A percentile compares a stretch with the other conserved stretches of the same genome.
phyloP scores from a whole-genome alignment of 2,329 filamentous ascomycete species.

The Fusarium sp. region DNA sequence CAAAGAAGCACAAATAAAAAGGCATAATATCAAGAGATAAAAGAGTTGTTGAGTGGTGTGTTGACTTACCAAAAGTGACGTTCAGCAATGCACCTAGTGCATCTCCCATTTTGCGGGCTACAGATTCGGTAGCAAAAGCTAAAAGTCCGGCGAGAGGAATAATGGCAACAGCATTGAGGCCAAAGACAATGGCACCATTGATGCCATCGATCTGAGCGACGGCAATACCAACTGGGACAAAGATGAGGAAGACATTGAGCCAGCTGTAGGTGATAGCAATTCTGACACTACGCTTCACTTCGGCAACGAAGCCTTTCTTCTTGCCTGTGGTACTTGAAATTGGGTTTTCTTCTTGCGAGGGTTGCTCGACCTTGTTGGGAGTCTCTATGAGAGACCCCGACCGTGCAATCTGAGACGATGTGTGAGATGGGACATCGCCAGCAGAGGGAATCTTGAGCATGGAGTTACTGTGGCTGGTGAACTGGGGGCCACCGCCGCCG shows the following conservation, averaged over 20 bases:
- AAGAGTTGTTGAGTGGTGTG: not conserved
- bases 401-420: constrained; percentile 66
- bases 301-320: constrained; percentile 59
- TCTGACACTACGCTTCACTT: constrained; percentile 64
- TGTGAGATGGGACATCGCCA: constrained; percentile 53
- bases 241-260: constrained; percentile 82
- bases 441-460: constrained; percentile 47
- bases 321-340: constrained; percentile 51
- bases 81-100: constrained; percentile 80
- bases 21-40: not conserved
- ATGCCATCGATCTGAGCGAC: constrained; percentile 67
- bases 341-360: constrained; percentile 42
- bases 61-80: constrained; percentile 76
- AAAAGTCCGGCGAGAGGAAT: constrained; percentile 80
- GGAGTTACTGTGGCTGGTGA: constrained; percentile 35
- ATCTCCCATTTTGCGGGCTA: constrained; percentile 79
- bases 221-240: constrained; percentile 82
- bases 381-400: constrained; percentile 68
- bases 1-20: not conserved
- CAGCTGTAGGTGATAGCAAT: constrained; percentile 78
- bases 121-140: constrained; percentile 80
- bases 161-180: constrained; percentile 81
- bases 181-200: constrained; percentile 75
- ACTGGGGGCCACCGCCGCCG: constrained; percentile 36
- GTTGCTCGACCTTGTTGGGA: constrained; percentile 34